Conservation (phyloP, 768 basidiomycete genomes). For the Guyanaporus albipodus region DNA sequence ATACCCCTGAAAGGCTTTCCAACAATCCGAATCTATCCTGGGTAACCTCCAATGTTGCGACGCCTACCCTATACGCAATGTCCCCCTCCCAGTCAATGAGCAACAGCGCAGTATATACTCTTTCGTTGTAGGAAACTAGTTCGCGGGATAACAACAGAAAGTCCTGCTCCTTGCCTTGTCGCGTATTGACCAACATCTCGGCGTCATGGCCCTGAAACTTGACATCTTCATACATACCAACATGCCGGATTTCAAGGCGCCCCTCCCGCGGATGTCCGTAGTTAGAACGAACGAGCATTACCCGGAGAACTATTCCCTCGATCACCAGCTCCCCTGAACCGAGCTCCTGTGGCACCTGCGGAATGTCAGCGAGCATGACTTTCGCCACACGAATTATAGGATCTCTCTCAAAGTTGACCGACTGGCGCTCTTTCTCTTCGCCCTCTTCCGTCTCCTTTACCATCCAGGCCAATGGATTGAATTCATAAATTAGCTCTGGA, state of each 20-base stretch:
- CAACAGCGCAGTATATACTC: neutral
- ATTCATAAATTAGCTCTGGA: constrained; percentile 7
- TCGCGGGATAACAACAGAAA: constrained; percentile 3
- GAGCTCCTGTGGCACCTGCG: neutral
- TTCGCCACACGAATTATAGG: neutral
- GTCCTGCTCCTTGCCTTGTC: neutral
- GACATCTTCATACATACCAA: neutral
- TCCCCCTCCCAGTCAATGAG: constrained; percentile 4
- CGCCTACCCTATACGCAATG: constrained; percentile 1
- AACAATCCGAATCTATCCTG: neutral
- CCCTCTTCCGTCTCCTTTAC: neutral
- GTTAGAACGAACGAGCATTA: no score
- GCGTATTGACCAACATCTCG: neutral
- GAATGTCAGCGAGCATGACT: neutral
- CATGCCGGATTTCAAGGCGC: neutral
- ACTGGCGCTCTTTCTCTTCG: neutral
- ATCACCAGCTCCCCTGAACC: constrained; percentile 3
- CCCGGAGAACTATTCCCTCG: constrained; percentile 2
- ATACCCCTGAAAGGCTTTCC: neutral
- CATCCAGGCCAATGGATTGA: neutral
- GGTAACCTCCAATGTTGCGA: constrained; percentile 1
- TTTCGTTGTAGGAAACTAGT: no score
- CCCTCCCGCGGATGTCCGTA: no score
- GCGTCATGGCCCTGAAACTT: neutral
- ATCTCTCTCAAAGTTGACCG: neutral